These are phyloP conservation scores for Pestalotiopsis fici DNA, from an alignment of 2,329 filamentous ascomycete species.

Conservation along the genomic window DNA sequence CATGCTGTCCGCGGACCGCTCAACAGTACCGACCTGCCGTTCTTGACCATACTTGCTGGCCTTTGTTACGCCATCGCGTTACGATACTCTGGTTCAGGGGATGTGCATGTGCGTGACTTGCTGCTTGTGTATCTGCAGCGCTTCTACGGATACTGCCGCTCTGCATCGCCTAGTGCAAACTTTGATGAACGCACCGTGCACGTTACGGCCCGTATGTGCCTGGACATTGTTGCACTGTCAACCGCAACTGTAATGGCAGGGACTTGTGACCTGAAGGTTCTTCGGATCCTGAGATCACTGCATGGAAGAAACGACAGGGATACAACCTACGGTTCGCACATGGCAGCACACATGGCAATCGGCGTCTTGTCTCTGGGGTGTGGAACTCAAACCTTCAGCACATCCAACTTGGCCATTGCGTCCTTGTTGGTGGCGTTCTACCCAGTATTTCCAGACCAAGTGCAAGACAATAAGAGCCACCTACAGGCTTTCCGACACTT, in stretches of 20 bases:
- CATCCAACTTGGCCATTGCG: conserved; percentile 83
- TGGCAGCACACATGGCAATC: conserved; percentile 89
- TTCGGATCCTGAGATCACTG: conserved; percentile 81
- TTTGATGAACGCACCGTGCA: conserved; percentile 87
- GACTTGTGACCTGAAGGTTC: conserved; percentile 83
- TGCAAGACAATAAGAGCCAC: conserved; percentile 93
- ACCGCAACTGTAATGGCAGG: conserved; percentile 92
- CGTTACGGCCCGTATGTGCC: conserved; percentile 84
- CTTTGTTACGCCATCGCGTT: conserved; percentile 80
- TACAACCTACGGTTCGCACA: conserved; percentile 88
- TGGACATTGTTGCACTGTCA: conserved; percentile 82
- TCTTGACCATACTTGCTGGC: conserved; percentile 89
- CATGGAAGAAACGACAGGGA: conserved; percentile 85
- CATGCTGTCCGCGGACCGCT: conserved; percentile 41
- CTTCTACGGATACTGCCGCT: conserved; percentile 74
- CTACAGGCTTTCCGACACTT: conserved; percentile 96
- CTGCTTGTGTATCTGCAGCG: conserved; percentile 83
- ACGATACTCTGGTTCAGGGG: conserved; percentile 73
- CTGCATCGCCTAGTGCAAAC: conserved; percentile 32
- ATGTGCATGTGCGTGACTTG: conserved; percentile 73
- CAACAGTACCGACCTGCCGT: conserved; percentile 81
- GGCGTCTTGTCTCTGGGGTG: conserved; percentile 90
- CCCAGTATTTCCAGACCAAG: conserved; percentile 83
- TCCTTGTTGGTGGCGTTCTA: conserved; percentile 90
- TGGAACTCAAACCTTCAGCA: conserved; percentile 89